A percentile compares a stretch with the other conserved stretches of the same genome.
Evolutionary conservation across 768 basidiomycete genomes (phyloP).

Genomic region (Podaxis sp.): DNA sequence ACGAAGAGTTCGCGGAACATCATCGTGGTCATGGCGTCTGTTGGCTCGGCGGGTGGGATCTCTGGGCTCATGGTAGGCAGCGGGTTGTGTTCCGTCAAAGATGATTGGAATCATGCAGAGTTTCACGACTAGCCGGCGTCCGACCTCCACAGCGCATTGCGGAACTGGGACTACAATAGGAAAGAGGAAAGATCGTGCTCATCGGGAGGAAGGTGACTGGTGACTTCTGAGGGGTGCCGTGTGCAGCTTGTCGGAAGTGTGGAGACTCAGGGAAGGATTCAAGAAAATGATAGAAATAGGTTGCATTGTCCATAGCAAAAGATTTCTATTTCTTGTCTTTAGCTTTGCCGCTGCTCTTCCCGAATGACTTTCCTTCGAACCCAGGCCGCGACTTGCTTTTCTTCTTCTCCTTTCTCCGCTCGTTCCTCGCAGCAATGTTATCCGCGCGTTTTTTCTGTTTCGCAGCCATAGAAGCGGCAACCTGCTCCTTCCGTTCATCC

Average conservation of each 20-base stretch:
- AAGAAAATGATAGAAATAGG: not conserved
- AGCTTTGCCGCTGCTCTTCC: constrained; percentile 4
- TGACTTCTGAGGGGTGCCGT: not conserved
- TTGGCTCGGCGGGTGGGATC: too few relatives aligned
- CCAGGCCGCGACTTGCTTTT: constrained; percentile 72
- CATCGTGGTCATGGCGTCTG: too few relatives aligned
- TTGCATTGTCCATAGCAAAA: not conserved
- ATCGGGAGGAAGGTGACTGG: not conserved
- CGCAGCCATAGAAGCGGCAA: constrained; percentile 71
- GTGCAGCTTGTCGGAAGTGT: not conserved
- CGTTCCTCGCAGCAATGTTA: constrained; percentile 84
- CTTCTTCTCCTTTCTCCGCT: constrained; percentile 68
- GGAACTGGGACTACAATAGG: too few relatives aligned
- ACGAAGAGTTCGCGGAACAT: too few relatives aligned
- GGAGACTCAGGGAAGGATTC: not conserved
- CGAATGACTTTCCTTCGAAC: constrained; percentile 67
- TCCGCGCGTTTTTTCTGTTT: constrained; percentile 88
- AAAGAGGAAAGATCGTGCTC: too few relatives aligned
- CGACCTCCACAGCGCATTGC: too few relatives aligned
- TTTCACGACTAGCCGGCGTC: too few relatives aligned
- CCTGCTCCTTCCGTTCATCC: constrained; percentile 82
- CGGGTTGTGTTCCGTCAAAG: too few relatives aligned
- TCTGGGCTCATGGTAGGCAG: too few relatives aligned
- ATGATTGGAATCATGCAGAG: too few relatives aligned
- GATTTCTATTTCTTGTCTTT: constrained; percentile 3